Base-by-base conservation (phyloP, 306 rosid species). In the Rubus idaeus region DNA sequence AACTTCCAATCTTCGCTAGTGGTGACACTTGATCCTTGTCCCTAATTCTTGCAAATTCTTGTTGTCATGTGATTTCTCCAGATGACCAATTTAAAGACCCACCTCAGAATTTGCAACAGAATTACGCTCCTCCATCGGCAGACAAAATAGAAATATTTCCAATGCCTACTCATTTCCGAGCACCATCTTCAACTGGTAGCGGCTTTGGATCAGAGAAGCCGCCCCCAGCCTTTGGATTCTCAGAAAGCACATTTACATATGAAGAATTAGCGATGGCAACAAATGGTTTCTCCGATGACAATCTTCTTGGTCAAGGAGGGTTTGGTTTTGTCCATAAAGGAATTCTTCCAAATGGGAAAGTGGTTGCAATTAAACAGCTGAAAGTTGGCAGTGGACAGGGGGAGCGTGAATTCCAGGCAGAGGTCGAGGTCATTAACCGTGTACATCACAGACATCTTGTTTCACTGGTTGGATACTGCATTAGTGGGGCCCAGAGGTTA, bases 381-480 rank as follows among this genome's bases (percentile, higher is more conserved):
- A 90, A 84, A 76, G 85, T 83, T 55, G 90, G 83, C 78, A 90
- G 91, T 23, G 69, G 81, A 40, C 91, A 90, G 46, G 92, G 91
- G 66, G 91, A 90, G 68, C 95, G 95, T 14, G 95, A 90, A 74
- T 90, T 90, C 50, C 84, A 66, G 74, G 90, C 94, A 1, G 94
- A 87, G 84, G 88, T 90, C 0, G 94, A 90, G 72, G 86, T 90
- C 80, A 88, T 90, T 73, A 73, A 87, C 70, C 91, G 89, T 30
- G 88, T 90, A 62, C 95, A 90, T 84, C 92, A 90, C 72, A 80
- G 87, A 47, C 87, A 90, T 60, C 95, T 90, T 65, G 95, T 90
- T 79, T 83, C 90, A 46, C 79, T 90, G 30, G 90, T 88, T 79
- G 95, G 95, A 65, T 81, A 73, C 71, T 87, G 91, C 83, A 75